Evolutionary conservation across 1,284 basidiomycete species (phyloP).

Genomic region (Pulveroboletus sp.): DNA sequence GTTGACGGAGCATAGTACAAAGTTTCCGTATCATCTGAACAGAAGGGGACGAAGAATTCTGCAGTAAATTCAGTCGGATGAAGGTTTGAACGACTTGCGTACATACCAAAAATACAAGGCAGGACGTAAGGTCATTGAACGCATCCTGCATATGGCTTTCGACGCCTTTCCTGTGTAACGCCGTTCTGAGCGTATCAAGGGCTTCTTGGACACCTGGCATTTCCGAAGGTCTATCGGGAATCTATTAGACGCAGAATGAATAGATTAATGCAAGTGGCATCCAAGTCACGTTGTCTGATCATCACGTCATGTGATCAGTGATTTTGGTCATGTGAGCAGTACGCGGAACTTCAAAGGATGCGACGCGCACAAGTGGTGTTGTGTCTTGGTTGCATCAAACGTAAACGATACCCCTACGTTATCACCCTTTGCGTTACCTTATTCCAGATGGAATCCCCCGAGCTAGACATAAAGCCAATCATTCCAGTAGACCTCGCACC

Average conservation of each 20-base stretch:
- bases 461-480: slow-evolving; percentile 20
- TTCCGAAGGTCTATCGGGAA: neutral
- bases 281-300: slow-evolving; percentile 13
- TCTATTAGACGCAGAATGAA: no score
- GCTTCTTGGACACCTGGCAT: slow-evolving; percentile 31
- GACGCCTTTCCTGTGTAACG: slow-evolving; percentile 17
- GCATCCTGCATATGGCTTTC: slow-evolving; percentile 23
- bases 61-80: neutral
- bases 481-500: slow-evolving; percentile 5
- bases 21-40: slow-evolving; percentile 34
- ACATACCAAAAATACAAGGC: slow-evolving; percentile 38
- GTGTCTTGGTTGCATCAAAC: no score
- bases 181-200: slow-evolving; percentile 25
- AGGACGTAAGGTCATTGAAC: slow-evolving; percentile 33
- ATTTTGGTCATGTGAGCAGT: slow-evolving; percentile 34
- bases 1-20: slow-evolving; percentile 35
- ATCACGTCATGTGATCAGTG: slow-evolving; percentile 28
- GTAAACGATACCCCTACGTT: no score
- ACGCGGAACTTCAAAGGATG: slow-evolving; percentile 30
- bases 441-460: slow-evolving; percentile 25
- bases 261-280: no score
- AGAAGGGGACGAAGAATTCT: slow-evolving; percentile 41
- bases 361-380: slow-evolving; percentile 15
- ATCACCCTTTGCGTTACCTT: slow-evolving; percentile 10
- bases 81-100: neutral